These are phyloP conservation scores for Petunia secreta DNA, from an alignment of 257 asterid species.

Conservation along the genomic window DNA sequence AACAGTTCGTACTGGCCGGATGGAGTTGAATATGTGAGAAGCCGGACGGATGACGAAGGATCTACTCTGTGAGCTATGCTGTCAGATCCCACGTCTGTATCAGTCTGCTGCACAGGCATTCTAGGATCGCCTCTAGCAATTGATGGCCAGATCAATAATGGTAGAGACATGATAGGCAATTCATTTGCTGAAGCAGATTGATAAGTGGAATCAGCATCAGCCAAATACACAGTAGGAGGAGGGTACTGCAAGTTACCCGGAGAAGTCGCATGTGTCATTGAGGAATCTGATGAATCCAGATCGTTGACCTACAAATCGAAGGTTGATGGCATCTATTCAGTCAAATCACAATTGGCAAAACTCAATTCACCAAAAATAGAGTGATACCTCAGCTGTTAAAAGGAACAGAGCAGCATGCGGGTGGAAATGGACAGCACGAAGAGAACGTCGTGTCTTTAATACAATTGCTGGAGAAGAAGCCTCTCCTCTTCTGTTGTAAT, in stretches of 20 bases:
- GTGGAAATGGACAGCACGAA: constrained; percentile 98
- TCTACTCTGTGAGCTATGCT: constrained; percentile 58
- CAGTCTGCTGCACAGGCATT: constrained; percentile 47
- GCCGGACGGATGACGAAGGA: constrained; percentile 76
- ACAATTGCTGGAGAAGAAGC: constrained; percentile 79
- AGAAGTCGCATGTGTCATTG: constrained; percentile 88
- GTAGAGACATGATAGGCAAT: constrained; percentile 74
- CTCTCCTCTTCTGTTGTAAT: constrained; percentile 79
- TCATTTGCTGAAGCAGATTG: constrained; percentile 71
- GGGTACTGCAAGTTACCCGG: constrained; percentile 86
- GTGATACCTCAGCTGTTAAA: constrained; percentile 92
- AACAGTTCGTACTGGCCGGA: constrained; percentile 92
- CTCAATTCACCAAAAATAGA: constrained; percentile 29
- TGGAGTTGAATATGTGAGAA: constrained; percentile 88
- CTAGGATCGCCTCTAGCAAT: constrained; percentile 59
- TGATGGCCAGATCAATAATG: constrained; percentile 77
- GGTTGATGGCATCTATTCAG: neutral
- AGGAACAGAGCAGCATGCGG: constrained; percentile 95
- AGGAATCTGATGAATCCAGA: constrained; percentile 86
- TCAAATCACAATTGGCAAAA: neutral
- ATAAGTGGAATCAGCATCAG: constrained; percentile 68
- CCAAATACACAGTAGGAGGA: constrained; percentile 85
- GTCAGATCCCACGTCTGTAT: constrained; percentile 45
- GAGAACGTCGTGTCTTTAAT: constrained; percentile 91
- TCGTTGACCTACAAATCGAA: constrained; percentile 55